Evolutionary conservation across 2,329 filamentous ascomycete species (phyloP), one percentile per base, ranked within the genome.

Genomic region (Davidsoniella neocaledoniae): DNA sequence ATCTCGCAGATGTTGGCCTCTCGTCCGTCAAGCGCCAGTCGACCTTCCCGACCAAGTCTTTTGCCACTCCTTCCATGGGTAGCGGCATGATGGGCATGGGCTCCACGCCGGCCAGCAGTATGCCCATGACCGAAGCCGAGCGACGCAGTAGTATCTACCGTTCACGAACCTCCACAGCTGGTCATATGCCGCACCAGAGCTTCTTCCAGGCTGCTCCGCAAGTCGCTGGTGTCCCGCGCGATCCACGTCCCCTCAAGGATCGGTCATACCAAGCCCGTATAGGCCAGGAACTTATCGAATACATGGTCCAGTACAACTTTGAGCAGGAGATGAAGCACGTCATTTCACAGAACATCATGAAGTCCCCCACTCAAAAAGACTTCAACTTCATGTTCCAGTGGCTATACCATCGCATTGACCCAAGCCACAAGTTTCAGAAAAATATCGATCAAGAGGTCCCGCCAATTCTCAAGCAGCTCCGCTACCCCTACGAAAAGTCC

Each of bases 371-470:
- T 1, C 90, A 96, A 58, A 98, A 98, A 61, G 91, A 98, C 63
- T 98, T 98, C 68, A 91, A 93, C 60, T 83, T 77, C 64, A 94
- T 98, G 74, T 98, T 98, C 61, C 87, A 96, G 60, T 98, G 90
- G 85, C 71, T 98, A 3, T 98, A 98, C 64, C 86, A 87, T 60
- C 83, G 87, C 51, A 93, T 98, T 61, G 91, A 98, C 61, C 91
- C 91, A 0, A 84, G 81, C 58, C 93, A 96, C 63, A 79, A 81
- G 36, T 96, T 98, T 59, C 81, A 88, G 59, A 95, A 95, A 64
- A 85, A 82, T 46, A 94, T 96, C 59, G 91, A 96, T 62, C 83
- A 90, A 50, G 93, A 98, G 62, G 88, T 96, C 0, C 88, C 90
- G 10, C 81, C 87, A 0, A 80, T 98, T 42, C 69, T 98, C 53